A percentile compares a stretch with the other conserved stretches of the same genome.
phyloP scores from a whole-genome alignment of 495 filamentous ascomycete genomes.

The Lasiosphaeria ovina region DNA sequence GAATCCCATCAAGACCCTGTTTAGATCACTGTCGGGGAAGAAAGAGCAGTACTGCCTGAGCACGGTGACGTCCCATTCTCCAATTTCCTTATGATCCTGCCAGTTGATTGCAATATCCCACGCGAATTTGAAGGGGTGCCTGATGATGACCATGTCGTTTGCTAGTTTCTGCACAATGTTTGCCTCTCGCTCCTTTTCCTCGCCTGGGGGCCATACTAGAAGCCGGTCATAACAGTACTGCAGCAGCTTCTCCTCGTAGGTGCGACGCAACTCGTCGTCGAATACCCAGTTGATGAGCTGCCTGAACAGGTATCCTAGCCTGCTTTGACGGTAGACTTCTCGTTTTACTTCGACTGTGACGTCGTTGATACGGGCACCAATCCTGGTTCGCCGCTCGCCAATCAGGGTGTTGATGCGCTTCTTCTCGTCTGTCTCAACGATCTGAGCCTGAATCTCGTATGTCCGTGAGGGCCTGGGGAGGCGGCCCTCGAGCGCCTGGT shows the following conservation, averaged over 20 bases:
- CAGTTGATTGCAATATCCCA: conserved; percentile 91
- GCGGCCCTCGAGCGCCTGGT: conserved; percentile 79
- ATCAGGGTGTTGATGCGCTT: conserved; percentile 90
- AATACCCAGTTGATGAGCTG: conserved; percentile 84
- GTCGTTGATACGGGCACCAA: conserved; percentile 79
- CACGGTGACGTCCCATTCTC: conserved; percentile 69
- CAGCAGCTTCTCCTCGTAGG: conserved; percentile 89
- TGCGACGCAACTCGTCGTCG: conserved; percentile 78
- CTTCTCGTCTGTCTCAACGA: conserved; percentile 82
- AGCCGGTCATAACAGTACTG: conserved; percentile 75
- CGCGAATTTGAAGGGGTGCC: conserved; percentile 84
- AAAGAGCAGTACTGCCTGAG: conserved; percentile 76
- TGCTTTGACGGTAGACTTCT: conserved; percentile 70
- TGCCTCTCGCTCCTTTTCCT: conserved; percentile 64
- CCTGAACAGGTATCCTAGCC: conserved; percentile 71
- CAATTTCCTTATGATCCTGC: conserved; percentile 71
- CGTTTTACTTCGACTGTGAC: conserved; percentile 84
- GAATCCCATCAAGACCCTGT: conserved; percentile 76
- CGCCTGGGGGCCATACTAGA: conserved; percentile 57
- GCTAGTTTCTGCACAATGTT: conserved; percentile 70
- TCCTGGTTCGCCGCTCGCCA: conserved; percentile 79
- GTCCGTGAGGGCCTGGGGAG: conserved; percentile 77
- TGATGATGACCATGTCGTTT: conserved; percentile 90
- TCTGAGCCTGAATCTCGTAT: conserved; percentile 79
- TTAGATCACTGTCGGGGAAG: conserved; percentile 80